phyloP scores from a whole-genome alignment of 2,329 filamentous ascomycete species.

The Beauveria sp. region DNA sequence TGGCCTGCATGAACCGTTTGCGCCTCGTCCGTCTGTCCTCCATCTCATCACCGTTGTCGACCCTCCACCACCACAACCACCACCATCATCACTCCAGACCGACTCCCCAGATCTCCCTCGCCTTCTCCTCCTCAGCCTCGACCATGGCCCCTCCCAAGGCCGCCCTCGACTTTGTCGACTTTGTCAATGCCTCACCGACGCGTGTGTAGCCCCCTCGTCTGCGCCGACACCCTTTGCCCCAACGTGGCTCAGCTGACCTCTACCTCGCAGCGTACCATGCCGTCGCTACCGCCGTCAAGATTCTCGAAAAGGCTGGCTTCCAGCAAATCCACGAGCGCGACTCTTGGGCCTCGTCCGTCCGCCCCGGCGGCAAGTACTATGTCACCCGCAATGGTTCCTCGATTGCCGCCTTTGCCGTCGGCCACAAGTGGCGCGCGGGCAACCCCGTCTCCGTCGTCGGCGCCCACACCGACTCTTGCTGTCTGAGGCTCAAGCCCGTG shows the following conservation, averaged over 20 bases:
- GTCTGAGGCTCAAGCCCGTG: constrained; percentile 85
- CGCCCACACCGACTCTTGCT: constrained; percentile 92
- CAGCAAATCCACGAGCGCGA: constrained; percentile 83
- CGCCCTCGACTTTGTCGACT: constrained; percentile 81
- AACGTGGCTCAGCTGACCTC: constrained; percentile 3
- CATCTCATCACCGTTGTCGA: background rate
- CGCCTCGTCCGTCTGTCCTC: background rate
- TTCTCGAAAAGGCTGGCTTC: constrained; percentile 79
- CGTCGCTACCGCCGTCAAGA: constrained; percentile 67
- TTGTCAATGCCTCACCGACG: constrained; percentile 89
- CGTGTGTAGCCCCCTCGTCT: constrained; percentile 47
- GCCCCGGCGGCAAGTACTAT: constrained; percentile 91
- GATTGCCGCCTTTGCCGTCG: constrained; percentile 86
- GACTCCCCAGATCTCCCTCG: background rate
- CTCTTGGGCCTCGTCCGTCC: constrained; percentile 71
- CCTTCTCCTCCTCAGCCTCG: constrained; percentile 24
- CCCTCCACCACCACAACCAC: background rate
- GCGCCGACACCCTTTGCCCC: constrained; percentile 11
- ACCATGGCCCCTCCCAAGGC: constrained; percentile 47
- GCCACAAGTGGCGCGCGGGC: constrained; percentile 82
- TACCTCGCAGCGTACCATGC: constrained; percentile 75
- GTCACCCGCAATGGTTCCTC: constrained; percentile 90
- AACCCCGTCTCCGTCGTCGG: constrained; percentile 91
- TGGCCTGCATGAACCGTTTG: constrained; percentile 1
- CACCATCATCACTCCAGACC: background rate